Conservation (phyloP, 768 basidiomycete species). For the Termitomyces eurrhizus region DNA sequence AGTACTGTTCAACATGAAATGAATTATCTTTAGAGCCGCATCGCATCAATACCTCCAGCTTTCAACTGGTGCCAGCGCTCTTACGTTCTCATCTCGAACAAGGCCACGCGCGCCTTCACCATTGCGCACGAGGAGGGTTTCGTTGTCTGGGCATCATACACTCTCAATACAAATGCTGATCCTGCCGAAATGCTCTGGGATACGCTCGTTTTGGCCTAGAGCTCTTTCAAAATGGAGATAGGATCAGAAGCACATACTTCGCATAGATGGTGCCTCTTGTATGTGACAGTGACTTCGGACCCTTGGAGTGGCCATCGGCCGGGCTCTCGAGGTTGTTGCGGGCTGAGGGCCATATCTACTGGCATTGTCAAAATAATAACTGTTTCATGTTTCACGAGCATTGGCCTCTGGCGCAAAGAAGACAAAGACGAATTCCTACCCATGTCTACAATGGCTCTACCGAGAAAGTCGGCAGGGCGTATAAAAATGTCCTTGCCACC, state of each 20-base stretch:
- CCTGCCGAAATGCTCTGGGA: background rate
- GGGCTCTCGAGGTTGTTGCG: too few relatives aligned
- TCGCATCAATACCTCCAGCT: background rate
- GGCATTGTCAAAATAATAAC: background rate
- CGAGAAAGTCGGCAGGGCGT: background rate
- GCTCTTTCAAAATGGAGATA: background rate
- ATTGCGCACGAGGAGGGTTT: background rate
- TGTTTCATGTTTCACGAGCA: background rate
- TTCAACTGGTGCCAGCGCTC: too few relatives aligned
- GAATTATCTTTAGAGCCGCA: background rate
- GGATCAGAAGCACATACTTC: background rate
- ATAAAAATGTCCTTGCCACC: background rate
- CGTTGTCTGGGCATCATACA: too few relatives aligned
- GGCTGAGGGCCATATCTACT: background rate
- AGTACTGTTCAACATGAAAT: background rate
- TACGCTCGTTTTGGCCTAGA: background rate
- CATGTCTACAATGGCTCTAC: background rate
- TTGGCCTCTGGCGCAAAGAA: slow-evolving; percentile 2
- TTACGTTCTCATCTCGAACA: too few relatives aligned
- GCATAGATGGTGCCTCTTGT: background rate
- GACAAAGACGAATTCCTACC: background rate
- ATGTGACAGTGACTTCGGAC: slow-evolving; percentile 1
- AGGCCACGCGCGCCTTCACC: too few relatives aligned
- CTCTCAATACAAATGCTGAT: background rate
- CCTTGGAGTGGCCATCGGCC: background rate